These are phyloP conservation scores for Sequoiadendron giganteum DNA, from an alignment of 75 land plant genomes.

Conservation along the genomic window DNA sequence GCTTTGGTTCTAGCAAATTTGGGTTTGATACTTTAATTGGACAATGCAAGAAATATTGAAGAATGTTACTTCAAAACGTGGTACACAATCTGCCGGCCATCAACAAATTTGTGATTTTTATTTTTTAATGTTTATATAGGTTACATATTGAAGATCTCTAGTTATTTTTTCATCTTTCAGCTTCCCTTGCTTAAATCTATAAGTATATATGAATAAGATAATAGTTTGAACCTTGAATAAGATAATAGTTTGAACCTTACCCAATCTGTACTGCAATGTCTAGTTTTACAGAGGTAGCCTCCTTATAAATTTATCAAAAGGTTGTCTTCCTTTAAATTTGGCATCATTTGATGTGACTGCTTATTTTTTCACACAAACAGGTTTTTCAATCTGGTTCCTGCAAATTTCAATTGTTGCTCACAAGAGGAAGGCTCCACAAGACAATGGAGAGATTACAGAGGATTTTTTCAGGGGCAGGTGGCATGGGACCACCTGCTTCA, in stretches of 20 bases:
- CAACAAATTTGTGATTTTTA: not conserved
- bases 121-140: no score
- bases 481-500: slow-evolving; percentile 82
- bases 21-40: not conserved
- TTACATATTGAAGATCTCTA: no score
- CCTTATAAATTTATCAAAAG: not conserved
- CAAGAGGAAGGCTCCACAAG: not conserved
- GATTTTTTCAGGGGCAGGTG: slow-evolving; percentile 90
- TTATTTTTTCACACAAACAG: not conserved
- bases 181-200: no score
- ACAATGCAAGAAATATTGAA: not conserved
- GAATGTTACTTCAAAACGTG: not conserved
- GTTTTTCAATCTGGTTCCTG: not conserved
- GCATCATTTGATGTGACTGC: not conserved
- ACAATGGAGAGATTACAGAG: slow-evolving; percentile 86
- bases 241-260: not conserved
- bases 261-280: not conserved
- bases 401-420: not conserved
- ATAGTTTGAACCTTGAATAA: not conserved
- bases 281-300: not conserved
- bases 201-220: not conserved
- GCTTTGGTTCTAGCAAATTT: no score
- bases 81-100: not conserved
- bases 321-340: not conserved
- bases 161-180: no score